A percentile compares a stretch with the other conserved stretches of the same genome.
phyloP scores from a whole-genome alignment of 2,329 filamentous ascomycete species.

The Penicillium polonicum region DNA sequence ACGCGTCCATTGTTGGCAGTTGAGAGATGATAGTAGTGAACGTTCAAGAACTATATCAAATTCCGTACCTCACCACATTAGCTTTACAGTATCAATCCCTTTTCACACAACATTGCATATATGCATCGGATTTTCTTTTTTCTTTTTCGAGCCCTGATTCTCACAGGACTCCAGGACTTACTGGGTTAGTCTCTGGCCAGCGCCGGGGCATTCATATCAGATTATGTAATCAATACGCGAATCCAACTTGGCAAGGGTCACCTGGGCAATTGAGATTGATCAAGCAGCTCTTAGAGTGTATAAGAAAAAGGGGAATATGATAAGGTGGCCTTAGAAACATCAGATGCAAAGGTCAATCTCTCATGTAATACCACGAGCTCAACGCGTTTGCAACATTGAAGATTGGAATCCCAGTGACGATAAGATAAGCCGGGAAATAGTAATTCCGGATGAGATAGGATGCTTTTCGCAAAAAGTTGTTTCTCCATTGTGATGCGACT shows the following conservation, averaged over 20 bases:
- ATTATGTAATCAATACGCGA: slow-evolving; percentile 1
- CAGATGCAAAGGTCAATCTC: not conserved
- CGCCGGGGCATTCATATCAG: not conserved
- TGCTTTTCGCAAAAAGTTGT: slow-evolving; percentile 24
- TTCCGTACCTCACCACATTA: not conserved
- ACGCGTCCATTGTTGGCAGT: slow-evolving; percentile 30
- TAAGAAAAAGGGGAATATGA: not conserved
- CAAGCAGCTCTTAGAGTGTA: not conserved
- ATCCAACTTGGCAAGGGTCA: not conserved
- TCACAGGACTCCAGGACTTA: not conserved
- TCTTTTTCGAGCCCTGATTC: not conserved
- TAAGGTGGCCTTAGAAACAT: not conserved
- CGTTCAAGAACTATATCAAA: not conserved
- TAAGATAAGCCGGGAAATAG: slow-evolving; percentile 32
- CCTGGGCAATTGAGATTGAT: not conserved
- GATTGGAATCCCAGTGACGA: slow-evolving; percentile 6
- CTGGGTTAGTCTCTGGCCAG: not conserved
- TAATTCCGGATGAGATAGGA: slow-evolving; percentile 28
- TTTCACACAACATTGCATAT: not conserved
- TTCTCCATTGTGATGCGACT: slow-evolving; percentile 3
- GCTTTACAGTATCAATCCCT: not conserved
- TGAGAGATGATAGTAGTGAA: not conserved
- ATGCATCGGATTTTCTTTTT: not conserved
- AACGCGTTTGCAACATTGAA: not conserved
- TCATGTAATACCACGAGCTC: not conserved